phyloP scores from a whole-genome alignment of 148 eudicot genomes.

The Beta vulgaris region DNA sequence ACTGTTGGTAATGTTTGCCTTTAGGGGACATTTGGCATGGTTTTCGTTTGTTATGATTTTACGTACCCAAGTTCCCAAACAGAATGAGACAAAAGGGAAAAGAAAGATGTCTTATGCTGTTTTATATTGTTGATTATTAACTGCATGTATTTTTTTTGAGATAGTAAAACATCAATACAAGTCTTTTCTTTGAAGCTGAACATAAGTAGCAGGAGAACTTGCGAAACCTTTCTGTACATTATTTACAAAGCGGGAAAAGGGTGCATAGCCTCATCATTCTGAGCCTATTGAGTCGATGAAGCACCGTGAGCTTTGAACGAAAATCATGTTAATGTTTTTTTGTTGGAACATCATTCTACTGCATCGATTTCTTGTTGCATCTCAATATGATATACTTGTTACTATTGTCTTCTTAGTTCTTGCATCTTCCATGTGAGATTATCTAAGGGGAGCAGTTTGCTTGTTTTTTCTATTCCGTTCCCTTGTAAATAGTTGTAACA shows the following conservation, averaged over 20 bases:
- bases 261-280: neutral
- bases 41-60: neutral
- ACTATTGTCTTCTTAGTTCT: neutral
- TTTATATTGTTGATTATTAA: neutral
- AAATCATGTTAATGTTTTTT: neutral
- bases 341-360: neutral
- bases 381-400: neutral
- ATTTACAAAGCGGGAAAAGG: too few species aligned
- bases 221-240: too few species aligned
- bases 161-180: too few species aligned
- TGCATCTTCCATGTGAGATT: neutral
- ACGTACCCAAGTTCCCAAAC: neutral
- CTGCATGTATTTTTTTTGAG: too few species aligned
- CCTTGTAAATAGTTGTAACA: neutral
- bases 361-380: neutral
- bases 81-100: neutral
- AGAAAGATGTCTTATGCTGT: neutral
- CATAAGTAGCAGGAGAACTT: too few species aligned
- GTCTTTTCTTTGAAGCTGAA: too few species aligned
- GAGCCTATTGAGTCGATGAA: neutral
- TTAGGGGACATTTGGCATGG: constrained; percentile 4
- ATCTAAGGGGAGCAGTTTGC: too few species aligned
- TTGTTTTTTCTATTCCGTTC: too few species aligned
- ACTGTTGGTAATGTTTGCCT: constrained; percentile 5
- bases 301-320: neutral